These are phyloP conservation scores for Nannochloropsis oceanica DNA, from an alignment of 108 stramenopile genomes.

Conservation along the genomic window DNA sequence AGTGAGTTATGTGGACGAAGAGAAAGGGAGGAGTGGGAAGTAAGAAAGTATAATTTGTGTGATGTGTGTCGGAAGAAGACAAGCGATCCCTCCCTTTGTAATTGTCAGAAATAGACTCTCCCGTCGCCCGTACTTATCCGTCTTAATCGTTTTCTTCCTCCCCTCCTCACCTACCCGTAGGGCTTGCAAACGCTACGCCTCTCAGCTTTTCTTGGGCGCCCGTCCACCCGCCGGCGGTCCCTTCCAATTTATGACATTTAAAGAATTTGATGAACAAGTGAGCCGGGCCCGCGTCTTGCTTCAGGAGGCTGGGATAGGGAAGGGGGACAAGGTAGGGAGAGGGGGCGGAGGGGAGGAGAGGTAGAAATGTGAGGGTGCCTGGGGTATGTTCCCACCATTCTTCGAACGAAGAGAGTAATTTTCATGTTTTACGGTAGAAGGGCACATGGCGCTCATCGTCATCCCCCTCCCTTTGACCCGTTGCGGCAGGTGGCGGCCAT, in stretches of 20 bases:
- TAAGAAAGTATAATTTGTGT: too few species aligned
- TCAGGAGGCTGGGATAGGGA: not conserved
- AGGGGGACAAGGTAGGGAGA: not conserved
- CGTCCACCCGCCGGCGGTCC: not conserved
- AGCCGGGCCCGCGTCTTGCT: not conserved
- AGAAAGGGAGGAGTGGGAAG: not conserved
- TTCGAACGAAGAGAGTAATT: not conserved
- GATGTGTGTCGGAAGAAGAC: not conserved
- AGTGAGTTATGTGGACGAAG: not conserved
- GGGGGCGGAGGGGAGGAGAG: not conserved
- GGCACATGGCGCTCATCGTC: not conserved
- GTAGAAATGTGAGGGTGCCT: not conserved
- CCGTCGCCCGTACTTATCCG: too few species aligned
- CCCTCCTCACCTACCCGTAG: not conserved
- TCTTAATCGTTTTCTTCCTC: too few species aligned
- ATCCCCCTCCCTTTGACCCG: too few species aligned
- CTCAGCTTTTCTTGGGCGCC: not conserved
- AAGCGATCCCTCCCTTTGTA: not conserved
- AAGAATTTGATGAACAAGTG: not conserved
- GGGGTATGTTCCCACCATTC: not conserved
- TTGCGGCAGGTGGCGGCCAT: not conserved
- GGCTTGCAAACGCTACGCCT: not conserved
- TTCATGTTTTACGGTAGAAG: not conserved
- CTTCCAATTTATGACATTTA: not conserved
- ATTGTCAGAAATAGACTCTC: not conserved